These are phyloP conservation scores for Tulasnella sp. DNA, from an alignment of 768 basidiomycete species.

Conservation along the genomic window DNA sequence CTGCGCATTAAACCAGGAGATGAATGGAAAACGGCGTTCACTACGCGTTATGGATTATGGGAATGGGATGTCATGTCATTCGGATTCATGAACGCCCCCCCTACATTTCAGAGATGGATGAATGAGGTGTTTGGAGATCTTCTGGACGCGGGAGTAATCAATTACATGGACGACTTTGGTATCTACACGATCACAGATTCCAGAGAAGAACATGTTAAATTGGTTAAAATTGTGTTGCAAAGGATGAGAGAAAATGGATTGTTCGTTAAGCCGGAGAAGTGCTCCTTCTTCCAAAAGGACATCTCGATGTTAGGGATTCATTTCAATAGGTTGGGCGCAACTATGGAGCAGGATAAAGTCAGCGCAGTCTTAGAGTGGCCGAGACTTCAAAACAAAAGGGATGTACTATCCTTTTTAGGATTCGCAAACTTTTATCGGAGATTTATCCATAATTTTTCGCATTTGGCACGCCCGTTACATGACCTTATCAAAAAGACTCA, in stretches of 20 bases:
- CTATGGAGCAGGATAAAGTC: slow-evolving; percentile 22
- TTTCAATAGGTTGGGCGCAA: slow-evolving; percentile 14
- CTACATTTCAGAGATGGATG: slow-evolving; percentile 20
- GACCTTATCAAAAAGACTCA: slow-evolving; percentile 18
- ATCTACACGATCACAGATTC: slow-evolving; percentile 18
- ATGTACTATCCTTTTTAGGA: slow-evolving; percentile 21
- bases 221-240: slow-evolving; percentile 12
- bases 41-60: slow-evolving; percentile 19
- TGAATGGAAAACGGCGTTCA: slow-evolving; percentile 23
- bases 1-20: slow-evolving; percentile 19
- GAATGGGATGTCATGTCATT: slow-evolving; percentile 22
- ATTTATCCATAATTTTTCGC: slow-evolving; percentile 22
- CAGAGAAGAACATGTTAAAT: slow-evolving; percentile 5
- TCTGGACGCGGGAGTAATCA: slow-evolving; percentile 19
- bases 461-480: slow-evolving; percentile 15
- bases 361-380: slow-evolving; percentile 21
- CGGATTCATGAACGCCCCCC: slow-evolving; percentile 1
- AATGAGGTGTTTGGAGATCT: slow-evolving; percentile 17
- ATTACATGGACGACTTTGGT: slow-evolving; percentile 19
- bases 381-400: slow-evolving; percentile 17
- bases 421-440: slow-evolving; percentile 25
- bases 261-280: not conserved
- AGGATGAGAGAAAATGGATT: not conserved
- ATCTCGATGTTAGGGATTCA: slow-evolving; percentile 18
- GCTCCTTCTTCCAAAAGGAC: not conserved